Base-by-base conservation (phyloP, 139 green algal species). In the Chlorella sp. region DNA sequence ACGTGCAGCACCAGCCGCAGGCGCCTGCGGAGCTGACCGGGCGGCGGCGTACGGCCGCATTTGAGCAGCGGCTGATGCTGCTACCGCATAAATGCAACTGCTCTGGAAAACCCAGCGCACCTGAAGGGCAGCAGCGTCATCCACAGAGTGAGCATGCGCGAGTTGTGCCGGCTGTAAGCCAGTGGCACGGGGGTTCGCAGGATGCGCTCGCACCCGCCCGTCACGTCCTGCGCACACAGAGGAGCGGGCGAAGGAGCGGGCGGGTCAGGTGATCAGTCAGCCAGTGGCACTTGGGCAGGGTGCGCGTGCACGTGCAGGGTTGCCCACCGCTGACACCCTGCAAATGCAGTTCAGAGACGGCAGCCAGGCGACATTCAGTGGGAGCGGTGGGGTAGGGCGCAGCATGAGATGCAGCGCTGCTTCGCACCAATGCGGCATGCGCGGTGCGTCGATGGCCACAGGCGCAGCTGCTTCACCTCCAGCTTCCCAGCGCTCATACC, bases 111-210 rank as follows among this genome's bases (percentile, higher is more conserved):
- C n/a, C n/a, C 60, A 36, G n/a, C 64, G 3, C 30, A 38, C 64
- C n/a, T 24, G 14, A 34, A 70, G 32, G 34, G 79, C 62, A 84
- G 44, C 40, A 84, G 38, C 64, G 64, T 76, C 32, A 84, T 67
- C 79, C 79, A 84, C 43, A 76, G 62, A 32, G 68, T 76, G 9
- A 84, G 62, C 22, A 75, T 58, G n/a, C 79, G 62, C 44, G 43
- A 51, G 62, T 67, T 84, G 64, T 84, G 79, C 8, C 79, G 79
- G 9, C n/a, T 76, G 79, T 75, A 95, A 76, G 82, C 87, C 24
- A 94, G 85, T 2, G 95, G 95, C 73, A 97, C 96, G 78, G 95
- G 95, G 2, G 94, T 96, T 48, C 85, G 88, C 73, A 96, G 85
- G 67, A 98, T 89, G 32, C 95, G 89, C 90, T 96, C 94, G 86